These are phyloP conservation scores for Reticulascus tulasneorum DNA, from an alignment of 2,329 filamentous ascomycete genomes.

Conservation along the genomic window DNA sequence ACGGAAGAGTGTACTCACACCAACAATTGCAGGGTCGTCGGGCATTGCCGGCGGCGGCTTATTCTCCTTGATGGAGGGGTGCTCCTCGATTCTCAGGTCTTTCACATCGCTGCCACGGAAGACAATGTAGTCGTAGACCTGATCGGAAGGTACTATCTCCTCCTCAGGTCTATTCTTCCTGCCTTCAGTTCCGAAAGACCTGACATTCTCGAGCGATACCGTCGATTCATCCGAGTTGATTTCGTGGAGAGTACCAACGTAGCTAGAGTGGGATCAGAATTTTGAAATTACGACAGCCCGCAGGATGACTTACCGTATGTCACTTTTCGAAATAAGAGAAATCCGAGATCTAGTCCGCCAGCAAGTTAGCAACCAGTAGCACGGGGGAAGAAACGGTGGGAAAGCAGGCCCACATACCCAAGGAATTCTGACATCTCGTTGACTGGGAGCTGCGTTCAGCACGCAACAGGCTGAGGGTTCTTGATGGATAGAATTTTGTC, in stretches of 20 bases:
- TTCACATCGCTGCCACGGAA: slow-evolving; percentile 98
- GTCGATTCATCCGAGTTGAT: slow-evolving; percentile 98
- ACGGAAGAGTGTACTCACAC: slow-evolving; percentile 65
- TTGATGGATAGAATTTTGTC: slow-evolving; percentile 2
- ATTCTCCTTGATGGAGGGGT: slow-evolving; percentile 68
- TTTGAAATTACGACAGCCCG: neutral
- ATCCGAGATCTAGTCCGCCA: slow-evolving; percentile 69
- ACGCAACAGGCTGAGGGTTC: slow-evolving; percentile 30
- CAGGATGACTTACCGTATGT: slow-evolving; percentile 71
- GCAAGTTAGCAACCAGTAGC: slow-evolving; percentile 5
- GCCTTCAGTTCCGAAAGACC: slow-evolving; percentile 90
- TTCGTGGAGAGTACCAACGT: slow-evolving; percentile 92
- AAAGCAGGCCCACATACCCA: slow-evolving; percentile 40
- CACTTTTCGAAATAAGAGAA: slow-evolving; percentile 94
- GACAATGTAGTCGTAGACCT: slow-evolving; percentile 97
- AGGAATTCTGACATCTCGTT: slow-evolving; percentile 56
- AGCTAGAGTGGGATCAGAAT: slow-evolving; percentile 50
- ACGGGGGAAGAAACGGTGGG: slow-evolving; percentile 22
- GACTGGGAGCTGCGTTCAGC: slow-evolving; percentile 34
- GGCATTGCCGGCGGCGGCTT: slow-evolving; percentile 76
- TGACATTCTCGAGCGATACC: slow-evolving; percentile 94
- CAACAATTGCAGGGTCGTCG: slow-evolving; percentile 93
- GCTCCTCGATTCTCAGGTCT: slow-evolving; percentile 89
- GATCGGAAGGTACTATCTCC: slow-evolving; percentile 78
- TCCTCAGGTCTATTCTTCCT: slow-evolving; percentile 74